phyloP scores from a whole-genome alignment of 1,139 yeast genomes.

The Yamadazyma aaseri region DNA sequence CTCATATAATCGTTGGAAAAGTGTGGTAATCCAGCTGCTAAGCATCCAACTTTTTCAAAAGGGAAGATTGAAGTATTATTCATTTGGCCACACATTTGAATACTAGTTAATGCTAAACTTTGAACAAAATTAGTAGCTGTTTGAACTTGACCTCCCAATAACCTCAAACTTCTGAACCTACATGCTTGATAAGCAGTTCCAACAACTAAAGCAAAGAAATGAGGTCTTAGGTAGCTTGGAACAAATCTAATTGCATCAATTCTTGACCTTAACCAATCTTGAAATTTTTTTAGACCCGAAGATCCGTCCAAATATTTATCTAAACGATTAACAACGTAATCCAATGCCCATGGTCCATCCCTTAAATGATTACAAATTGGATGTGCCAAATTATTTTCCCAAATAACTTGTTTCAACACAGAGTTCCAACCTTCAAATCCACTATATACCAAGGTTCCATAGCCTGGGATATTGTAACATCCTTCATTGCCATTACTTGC shows the following conservation, averaged over 20 bases:
- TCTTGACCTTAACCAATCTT: slow-evolving; percentile 68
- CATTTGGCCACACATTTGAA: slow-evolving; percentile 83
- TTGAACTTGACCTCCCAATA: slow-evolving; percentile 55
- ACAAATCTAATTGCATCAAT: slow-evolving; percentile 61
- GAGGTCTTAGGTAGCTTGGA: slow-evolving; percentile 82
- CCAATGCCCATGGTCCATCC: slow-evolving; percentile 87
- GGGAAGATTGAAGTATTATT: slow-evolving; percentile 78
- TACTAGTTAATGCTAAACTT: slow-evolving; percentile 73
- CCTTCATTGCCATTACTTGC: slow-evolving; percentile 71
- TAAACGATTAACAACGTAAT: slow-evolving; percentile 65
- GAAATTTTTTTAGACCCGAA: slow-evolving; percentile 50
- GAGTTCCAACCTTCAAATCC: slow-evolving; percentile 94
- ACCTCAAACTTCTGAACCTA: slow-evolving; percentile 60
- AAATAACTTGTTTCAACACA: slow-evolving; percentile 60
- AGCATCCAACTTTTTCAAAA: slow-evolving; percentile 57
- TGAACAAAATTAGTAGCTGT: slow-evolving; percentile 72
- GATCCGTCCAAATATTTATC: slow-evolving; percentile 49
- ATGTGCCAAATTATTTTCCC: slow-evolving; percentile 76
- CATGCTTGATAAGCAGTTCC: slow-evolving; percentile 84
- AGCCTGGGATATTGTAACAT: slow-evolving; percentile 67
- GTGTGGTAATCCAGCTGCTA: slow-evolving; percentile 97
- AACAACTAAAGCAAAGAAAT: slow-evolving; percentile 76
- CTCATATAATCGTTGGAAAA: slow-evolving; percentile 89
- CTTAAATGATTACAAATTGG: slow-evolving; percentile 80
- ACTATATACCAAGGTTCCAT: slow-evolving; percentile 76